A percentile compares a stretch with the other conserved stretches of the same genome.
Evolutionary conservation across 495 filamentous ascomycete species (phyloP).

Genomic region (Penicillium samsonianum): DNA sequence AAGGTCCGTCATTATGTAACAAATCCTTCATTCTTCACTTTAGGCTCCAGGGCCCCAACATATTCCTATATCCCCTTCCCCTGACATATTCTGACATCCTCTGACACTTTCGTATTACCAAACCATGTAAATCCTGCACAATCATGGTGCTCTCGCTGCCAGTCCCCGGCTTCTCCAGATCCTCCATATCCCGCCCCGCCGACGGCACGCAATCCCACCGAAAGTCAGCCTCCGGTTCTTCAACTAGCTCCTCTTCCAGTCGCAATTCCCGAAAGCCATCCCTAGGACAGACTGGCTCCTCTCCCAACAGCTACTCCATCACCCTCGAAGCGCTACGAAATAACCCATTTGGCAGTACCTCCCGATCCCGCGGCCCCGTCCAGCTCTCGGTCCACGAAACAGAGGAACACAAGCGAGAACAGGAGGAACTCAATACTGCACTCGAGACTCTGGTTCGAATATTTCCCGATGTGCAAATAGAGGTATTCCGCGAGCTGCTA

Average conservation of each 20-base stretch:
- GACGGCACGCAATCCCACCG: conserved; percentile 23
- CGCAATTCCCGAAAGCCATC: conserved; percentile 21
- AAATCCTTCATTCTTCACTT: too few species aligned
- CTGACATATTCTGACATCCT: neutral
- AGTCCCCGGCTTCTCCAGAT: conserved; percentile 43
- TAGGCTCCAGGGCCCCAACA: neutral
- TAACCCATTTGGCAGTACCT: conserved; percentile 46
- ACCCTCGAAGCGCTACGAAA: conserved; percentile 47
- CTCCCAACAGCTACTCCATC: conserved; percentile 33
- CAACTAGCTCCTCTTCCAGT: conserved; percentile 25
- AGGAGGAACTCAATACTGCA: conserved; percentile 72
- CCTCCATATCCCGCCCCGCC: conserved; percentile 35
- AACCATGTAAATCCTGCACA: conserved; percentile 35
- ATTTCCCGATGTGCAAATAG: conserved; percentile 84
- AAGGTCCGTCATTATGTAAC: conserved; percentile 2
- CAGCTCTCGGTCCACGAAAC: conserved; percentile 19
- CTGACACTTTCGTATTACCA: neutral
- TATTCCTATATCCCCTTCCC: neutral
- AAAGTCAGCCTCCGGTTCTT: conserved; percentile 21
- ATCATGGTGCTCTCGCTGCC: conserved; percentile 49
- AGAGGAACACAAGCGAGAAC: conserved; percentile 40
- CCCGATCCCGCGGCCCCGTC: conserved; percentile 32
- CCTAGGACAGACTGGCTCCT: conserved; percentile 8
- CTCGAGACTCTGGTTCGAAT: conserved; percentile 70
- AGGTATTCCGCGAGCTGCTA: conserved; percentile 92